Conservation (phyloP, 306 rosid genomes). For the Vicia sativa region DNA sequence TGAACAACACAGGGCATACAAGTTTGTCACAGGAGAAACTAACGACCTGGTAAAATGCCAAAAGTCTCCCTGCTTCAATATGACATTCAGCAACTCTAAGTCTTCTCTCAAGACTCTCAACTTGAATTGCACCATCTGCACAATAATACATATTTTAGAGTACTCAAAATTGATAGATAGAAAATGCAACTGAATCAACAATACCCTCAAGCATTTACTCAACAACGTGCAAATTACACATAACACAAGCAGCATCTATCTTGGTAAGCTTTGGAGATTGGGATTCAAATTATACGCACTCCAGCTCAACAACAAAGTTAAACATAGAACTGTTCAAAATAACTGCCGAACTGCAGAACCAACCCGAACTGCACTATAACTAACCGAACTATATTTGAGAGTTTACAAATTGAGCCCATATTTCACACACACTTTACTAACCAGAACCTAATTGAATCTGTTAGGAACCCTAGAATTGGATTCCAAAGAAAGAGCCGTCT, state of each 20-base stretch:
- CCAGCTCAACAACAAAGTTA: constrained; percentile 33
- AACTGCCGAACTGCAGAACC: too few relatives aligned
- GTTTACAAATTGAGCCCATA: too few relatives aligned
- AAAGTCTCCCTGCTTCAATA: constrained; percentile 93
- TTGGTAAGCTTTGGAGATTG: constrained; percentile 21
- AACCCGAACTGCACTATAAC: too few relatives aligned
- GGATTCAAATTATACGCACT: constrained; percentile 29
- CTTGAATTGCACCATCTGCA: constrained; percentile 54
- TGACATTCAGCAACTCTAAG: constrained; percentile 84
- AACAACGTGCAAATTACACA: constrained; percentile 24
- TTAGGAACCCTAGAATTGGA: too few relatives aligned
- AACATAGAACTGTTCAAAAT: not conserved
- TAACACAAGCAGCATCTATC: constrained; percentile 15
- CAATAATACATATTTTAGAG: constrained; percentile 35
- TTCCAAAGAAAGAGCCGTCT: too few relatives aligned
- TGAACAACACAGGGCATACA: constrained; percentile 13
- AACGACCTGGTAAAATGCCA: constrained; percentile 87
- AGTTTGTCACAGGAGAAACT: constrained; percentile 34
- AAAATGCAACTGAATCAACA: constrained; percentile 32
- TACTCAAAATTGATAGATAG: constrained; percentile 25
- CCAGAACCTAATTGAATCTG: too few relatives aligned
- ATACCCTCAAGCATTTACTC: constrained; percentile 28
- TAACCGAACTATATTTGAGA: too few relatives aligned
- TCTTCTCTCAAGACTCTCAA: constrained; percentile 65
- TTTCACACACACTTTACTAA: too few relatives aligned